Base-by-base conservation (phyloP, 306 rosid species). In the Prunus salicina region DNA sequence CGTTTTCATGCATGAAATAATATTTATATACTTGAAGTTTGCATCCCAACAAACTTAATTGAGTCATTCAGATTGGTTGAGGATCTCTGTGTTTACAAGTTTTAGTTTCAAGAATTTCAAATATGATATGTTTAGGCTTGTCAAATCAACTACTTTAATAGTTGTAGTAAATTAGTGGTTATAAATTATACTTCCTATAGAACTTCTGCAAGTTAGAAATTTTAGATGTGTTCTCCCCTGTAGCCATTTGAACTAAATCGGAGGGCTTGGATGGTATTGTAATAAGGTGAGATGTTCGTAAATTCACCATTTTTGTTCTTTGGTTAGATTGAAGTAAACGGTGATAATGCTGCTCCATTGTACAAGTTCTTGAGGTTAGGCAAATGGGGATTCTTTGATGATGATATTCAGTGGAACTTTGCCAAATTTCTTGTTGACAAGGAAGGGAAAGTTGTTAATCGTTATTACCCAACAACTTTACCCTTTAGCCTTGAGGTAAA, bases 361-460 rank as follows among this genome's bases (percentile, higher is more conserved):
- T 94, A 90, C 79, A 90, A 88, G 85, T 91, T 91, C 81, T 75
- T 94, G 55, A 94, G 88, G 86, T 63, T 76, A 5, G 90, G 86
- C 12, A 90, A 91, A 79, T 86, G 96, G 94, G 97, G 96, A 51
- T 65, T 94, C 62, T 85, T 91, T 12, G 88, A 84, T 50, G 97
- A 94, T 73, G 86, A 94, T 62, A 86, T 91, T 71, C 97, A 87
- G 73, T 91, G 98, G 97, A 92, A 92, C 85, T 92, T 90, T 47
- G 89, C 89, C 18, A 90, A 90, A 80, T 88, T 92, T 81, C 84
- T 90, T 22, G 88, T 90, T 34, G 86, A 90, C 79, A 90, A 82
- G 83, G 82, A 87, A 49, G 97, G 97, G 6, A 83, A 87, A 49
- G 88, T 81, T 41, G 90, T 78, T 14, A 90, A 84, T 72, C 96